A percentile compares a stretch with the other conserved stretches of the same genome.
phyloP scores from a whole-genome alignment of 331 rosid genomes.

The Erythrophleum ivorense region DNA sequence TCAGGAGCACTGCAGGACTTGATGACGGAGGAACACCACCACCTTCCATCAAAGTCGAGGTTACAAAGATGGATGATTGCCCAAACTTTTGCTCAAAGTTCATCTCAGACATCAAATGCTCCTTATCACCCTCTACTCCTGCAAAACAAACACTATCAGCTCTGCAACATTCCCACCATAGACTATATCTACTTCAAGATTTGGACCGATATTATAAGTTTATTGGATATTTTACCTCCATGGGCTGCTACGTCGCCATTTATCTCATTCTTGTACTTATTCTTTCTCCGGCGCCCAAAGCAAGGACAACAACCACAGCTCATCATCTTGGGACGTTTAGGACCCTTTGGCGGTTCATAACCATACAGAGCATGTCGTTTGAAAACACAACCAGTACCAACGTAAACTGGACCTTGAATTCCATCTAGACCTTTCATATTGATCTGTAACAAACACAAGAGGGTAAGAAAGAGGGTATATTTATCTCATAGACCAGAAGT shows the following conservation, averaged over 20 bases:
- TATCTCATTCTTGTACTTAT: conserved; percentile 66
- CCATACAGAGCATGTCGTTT: no score
- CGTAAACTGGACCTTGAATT: no score
- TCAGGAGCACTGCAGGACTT: conserved; percentile 48
- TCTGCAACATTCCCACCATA: no score
- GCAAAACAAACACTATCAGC: no score
- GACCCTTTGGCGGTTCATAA: conserved; percentile 71
- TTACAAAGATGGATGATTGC: conserved; percentile 70
- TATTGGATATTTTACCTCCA: conserved; percentile 48
- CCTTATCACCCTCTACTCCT: conserved; percentile 51
- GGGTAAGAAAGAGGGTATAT: no score
- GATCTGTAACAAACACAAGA: no score
- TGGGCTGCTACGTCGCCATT: conserved; percentile 63
- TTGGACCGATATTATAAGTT: conserved; percentile 4
- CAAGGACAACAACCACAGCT: no score
- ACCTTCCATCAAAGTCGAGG: conserved; percentile 66
- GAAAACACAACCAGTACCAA: no score
- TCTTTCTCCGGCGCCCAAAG: no score
- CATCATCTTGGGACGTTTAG: conserved; percentile 77
- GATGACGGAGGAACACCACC: conserved; percentile 47
- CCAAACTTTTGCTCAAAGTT: conserved; percentile 78
- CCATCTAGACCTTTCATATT: no score
- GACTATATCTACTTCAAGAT: background rate
- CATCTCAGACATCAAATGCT: conserved; percentile 75
- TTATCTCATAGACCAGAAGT: no score